A percentile compares a stretch with the other conserved stretches of the same genome.
Evolutionary conservation across 2,329 filamentous ascomycete species (phyloP).

Genomic region (Penicillium sp.): DNA sequence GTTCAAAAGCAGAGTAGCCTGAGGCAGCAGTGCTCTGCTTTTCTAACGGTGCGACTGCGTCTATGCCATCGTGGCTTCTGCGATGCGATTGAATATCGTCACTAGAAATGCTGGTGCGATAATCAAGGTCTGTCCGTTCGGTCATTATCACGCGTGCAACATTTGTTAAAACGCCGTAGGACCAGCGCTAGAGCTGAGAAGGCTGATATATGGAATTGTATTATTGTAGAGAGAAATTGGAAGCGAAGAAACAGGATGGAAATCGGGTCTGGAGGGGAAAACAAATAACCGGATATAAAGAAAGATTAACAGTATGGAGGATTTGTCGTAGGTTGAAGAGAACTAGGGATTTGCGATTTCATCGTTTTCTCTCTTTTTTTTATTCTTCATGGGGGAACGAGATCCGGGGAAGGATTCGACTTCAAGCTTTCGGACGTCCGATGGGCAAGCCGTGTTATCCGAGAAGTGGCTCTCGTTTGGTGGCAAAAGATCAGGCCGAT

Average conservation of each 20-base stretch:
- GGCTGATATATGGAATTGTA: neutral
- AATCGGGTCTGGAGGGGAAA: too few species aligned
- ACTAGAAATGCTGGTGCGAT: constrained; percentile 11
- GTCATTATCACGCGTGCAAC: neutral
- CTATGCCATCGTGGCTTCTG: constrained; percentile 2
- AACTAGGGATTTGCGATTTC: too few species aligned
- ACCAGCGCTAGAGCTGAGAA: too few species aligned
- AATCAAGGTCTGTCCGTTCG: constrained; percentile 11
- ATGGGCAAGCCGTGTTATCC: constrained; percentile 30
- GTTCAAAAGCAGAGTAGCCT: constrained; percentile 32
- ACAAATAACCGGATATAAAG: too few species aligned
- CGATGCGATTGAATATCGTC: constrained; percentile 13
- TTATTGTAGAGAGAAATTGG: too few species aligned
- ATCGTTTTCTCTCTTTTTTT: too few species aligned
- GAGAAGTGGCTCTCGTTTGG: constrained; percentile 16
- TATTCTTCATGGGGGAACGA: too few species aligned
- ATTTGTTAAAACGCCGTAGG: neutral
- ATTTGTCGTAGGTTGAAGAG: too few species aligned
- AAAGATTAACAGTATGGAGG: too few species aligned
- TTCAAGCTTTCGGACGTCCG: too few species aligned
- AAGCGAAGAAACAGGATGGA: too few species aligned
- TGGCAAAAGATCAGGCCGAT: neutral
- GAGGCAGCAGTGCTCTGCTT: constrained; percentile 37
- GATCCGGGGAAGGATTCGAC: too few species aligned
- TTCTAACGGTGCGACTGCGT: constrained; percentile 17